These are phyloP conservation scores for Brassica nigra DNA, from an alignment of 345 rosid genomes.

Conservation along the genomic window DNA sequence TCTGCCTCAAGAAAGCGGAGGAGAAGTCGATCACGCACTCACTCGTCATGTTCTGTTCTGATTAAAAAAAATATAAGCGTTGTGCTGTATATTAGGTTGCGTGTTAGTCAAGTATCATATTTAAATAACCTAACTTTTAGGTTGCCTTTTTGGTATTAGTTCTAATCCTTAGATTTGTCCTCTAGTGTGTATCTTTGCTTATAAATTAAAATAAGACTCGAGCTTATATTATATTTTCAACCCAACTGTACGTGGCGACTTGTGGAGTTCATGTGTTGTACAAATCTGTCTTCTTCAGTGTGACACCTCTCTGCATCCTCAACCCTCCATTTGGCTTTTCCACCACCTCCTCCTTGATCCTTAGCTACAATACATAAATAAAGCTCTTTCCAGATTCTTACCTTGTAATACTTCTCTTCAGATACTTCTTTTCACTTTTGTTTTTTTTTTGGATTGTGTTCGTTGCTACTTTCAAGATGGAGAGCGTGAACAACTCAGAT, in stretches of 20 bases:
- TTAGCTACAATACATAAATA: neutral
- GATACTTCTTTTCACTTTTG: neutral
- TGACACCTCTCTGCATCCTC: slow-evolving; percentile 33
- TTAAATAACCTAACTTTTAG: slow-evolving; percentile 20
- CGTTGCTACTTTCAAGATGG: slow-evolving; percentile 47
- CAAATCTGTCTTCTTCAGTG: slow-evolving; percentile 32
- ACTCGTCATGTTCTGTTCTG: neutral
- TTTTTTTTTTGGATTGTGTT: neutral
- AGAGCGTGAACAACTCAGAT: slow-evolving; percentile 55
- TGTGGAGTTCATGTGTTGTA: slow-evolving; percentile 25
- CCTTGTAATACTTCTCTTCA: neutral
- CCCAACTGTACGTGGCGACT: slow-evolving; percentile 28
- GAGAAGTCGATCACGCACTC: slow-evolving; percentile 23
- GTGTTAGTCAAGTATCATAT: neutral
- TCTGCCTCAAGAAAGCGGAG: slow-evolving; percentile 24
- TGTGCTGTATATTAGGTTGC: neutral
- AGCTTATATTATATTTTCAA: neutral
- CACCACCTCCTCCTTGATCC: slow-evolving; percentile 27
- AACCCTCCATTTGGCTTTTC: slow-evolving; percentile 34
- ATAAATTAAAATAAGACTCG: neutral
- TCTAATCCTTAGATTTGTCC: slow-evolving; percentile 12
- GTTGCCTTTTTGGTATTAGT: neutral
- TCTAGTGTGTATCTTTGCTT: slow-evolving; percentile 23
- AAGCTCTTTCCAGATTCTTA: neutral
- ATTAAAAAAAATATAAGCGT: neutral